Percentiles rank a stretch among this genome's conserved stretches.
These are phyloP conservation scores for Gossypium thurberi DNA, from an alignment of 345 rosid genomes.

Conservation along the genomic window DNA sequence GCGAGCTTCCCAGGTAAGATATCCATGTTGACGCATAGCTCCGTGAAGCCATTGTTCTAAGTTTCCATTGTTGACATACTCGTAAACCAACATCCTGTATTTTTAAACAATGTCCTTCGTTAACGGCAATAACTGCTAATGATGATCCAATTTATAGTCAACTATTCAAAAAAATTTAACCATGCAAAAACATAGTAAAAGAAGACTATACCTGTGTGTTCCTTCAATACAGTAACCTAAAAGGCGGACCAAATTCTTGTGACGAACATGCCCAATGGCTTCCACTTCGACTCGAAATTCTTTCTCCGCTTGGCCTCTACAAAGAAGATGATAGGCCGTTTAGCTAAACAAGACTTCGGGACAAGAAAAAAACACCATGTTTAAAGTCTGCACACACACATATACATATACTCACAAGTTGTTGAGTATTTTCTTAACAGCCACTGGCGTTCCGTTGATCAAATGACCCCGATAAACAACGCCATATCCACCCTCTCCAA, in stretches of 20 bases:
- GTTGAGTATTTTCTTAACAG: constrained; percentile 70
- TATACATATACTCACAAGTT: constrained; percentile 45
- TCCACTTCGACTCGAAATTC: constrained; percentile 77
- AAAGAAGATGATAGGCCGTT: background rate
- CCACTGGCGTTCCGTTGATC: constrained; percentile 68
- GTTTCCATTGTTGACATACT: constrained; percentile 76
- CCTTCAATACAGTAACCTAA: constrained; percentile 81
- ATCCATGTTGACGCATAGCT: constrained; percentile 71
- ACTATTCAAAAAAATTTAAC: background rate
- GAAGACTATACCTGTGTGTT: constrained; percentile 46
- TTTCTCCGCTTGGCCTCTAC: constrained; percentile 87
- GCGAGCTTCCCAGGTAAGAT: constrained; percentile 89
- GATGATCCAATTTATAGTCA: background rate
- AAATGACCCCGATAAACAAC: constrained; percentile 62
- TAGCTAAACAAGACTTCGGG: background rate
- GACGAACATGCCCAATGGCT: constrained; percentile 83
- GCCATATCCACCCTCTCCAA: constrained; percentile 85
- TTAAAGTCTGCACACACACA: background rate
- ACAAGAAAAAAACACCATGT: background rate
- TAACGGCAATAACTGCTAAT: background rate
- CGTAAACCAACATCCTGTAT: constrained; percentile 66
- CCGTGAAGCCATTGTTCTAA: constrained; percentile 92
- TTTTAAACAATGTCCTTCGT: background rate
- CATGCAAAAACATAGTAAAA: background rate
- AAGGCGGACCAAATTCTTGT: constrained; percentile 80